phyloP scores from a whole-genome alignment of 345 rosid genomes.

The Cardiospermum halicacabum region DNA sequence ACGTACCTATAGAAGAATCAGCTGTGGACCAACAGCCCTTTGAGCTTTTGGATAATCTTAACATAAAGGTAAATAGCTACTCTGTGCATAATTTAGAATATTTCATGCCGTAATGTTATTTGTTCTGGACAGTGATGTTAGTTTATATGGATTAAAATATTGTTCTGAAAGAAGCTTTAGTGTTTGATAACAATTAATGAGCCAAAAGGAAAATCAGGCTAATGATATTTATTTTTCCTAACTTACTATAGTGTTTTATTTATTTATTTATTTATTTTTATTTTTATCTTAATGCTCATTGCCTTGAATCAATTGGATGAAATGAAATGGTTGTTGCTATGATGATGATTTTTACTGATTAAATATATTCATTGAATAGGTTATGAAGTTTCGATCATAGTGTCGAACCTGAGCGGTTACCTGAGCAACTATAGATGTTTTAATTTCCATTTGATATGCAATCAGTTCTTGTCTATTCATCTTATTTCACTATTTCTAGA shows the following conservation, averaged over 20 bases:
- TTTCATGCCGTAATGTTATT: no score
- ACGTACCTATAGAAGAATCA: conserved; percentile 27
- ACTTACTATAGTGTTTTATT: no score
- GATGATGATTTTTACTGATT: conserved; percentile 30
- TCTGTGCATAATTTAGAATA: no score
- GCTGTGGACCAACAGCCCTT: conserved; percentile 27
- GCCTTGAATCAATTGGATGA: not conserved
- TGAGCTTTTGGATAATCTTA: conserved; percentile 47
- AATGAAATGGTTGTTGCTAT: conserved; percentile 31
- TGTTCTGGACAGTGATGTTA: not conserved
- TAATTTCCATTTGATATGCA: no score
- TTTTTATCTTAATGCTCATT: no score
- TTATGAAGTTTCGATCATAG: conserved; percentile 34
- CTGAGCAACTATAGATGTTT: conserved; percentile 31
- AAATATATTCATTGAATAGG: conserved; percentile 29
- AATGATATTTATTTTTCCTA: no score
- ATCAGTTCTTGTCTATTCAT: not conserved
- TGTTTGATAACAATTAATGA: no score
- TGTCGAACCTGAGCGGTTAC: conserved; percentile 61
- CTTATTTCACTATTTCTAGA: not conserved
- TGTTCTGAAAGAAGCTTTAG: not conserved
- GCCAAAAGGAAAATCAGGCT: no score
- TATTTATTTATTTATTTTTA: no score
- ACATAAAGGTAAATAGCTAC: conserved; percentile 71
- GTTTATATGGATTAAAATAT: no score